Conservation (phyloP, 192 early-diverging fungal genomes). For the Coemansia aciculifera region DNA sequence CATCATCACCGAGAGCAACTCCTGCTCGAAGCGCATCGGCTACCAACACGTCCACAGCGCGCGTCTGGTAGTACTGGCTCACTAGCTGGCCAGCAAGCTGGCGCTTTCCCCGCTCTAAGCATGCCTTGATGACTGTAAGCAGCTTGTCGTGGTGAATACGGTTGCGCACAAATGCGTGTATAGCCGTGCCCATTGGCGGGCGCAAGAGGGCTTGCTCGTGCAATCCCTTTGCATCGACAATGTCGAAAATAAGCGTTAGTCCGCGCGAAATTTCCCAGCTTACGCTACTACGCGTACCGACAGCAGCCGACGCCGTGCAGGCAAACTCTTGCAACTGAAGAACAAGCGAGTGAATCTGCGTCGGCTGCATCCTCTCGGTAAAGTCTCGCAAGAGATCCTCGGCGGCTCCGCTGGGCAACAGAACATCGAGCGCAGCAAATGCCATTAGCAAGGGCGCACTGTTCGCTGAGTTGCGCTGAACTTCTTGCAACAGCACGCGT, state of each 20-base stretch:
- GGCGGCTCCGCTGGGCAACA: conserved; percentile 8
- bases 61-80: conserved; percentile 38
- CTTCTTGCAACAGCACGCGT: conserved; percentile 7
- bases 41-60: conserved; percentile 23
- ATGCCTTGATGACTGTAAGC: conserved; percentile 24
- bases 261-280: conserved; percentile 31
- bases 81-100: conserved; percentile 41
- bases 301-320: conserved; percentile 1
- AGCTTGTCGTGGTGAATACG: conserved; percentile 43
- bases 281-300: conserved; percentile 19
- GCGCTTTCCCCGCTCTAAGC: conserved; percentile 34
- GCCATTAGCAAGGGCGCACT: conserved; percentile 19
- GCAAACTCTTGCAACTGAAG: conserved; percentile 24
- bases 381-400: conserved; percentile 7
- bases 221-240: conserved; percentile 18
- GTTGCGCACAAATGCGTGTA: conserved; percentile 44
- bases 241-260: conserved; percentile 36
- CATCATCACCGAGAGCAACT: conserved; percentile 5
- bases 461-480: background rate
- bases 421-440: conserved; percentile 24
- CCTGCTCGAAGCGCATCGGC: conserved; percentile 32
- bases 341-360: conserved; percentile 19
- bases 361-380: conserved; percentile 15
- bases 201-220: conserved; percentile 42
- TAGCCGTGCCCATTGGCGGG: conserved; percentile 24